Base-by-base conservation (phyloP, 2,329 filamentous ascomycete species). In the Scedosporium minutisporum region DNA sequence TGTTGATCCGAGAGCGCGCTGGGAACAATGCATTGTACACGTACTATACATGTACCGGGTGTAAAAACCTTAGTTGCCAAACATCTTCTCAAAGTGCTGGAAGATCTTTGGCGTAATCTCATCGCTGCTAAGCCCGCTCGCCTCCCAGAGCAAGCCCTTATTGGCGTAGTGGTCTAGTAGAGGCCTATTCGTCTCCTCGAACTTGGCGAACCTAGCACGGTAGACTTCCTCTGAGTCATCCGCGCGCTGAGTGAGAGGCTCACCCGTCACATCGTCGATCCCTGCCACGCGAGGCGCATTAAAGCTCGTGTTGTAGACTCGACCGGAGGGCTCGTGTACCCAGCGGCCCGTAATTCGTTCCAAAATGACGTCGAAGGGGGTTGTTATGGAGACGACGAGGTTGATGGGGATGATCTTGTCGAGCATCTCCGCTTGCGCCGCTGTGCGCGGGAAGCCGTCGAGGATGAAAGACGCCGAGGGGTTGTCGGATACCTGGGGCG, bases 291-390 rank as follows among this genome's bases (percentile, higher is more conserved):
- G 88, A 0, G 95, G 95, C 6, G 89, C 83, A 71, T 97, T 92
- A 79, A 96, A 99, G 0, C 87, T 87, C 2, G 92, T 96, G 74
- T 99, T 99, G 80, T 99, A 99, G 16, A 97, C 89, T 29, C 95
- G 84, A 1, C 95, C 95, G 0, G 91, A 96, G 0, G 91, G 87
- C 69, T 90, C 89, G 75, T 99, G 95, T 48, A 97, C 88, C 93
- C 93, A 97, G 63, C 95, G 88, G 60, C 91, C 92, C 53, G 90
- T 86, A 68, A 99, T 97, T 62, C 95, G 89, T 68, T 92, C 86
- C 67, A 97, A 82, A 65, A 99, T 92, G 65, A 97, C 90, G 7
- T 88, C 84, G 41, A 90, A 85, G 0, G 95, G 95, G 0, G 93
- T 97, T 71, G 88, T 83, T 68, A 97, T 81, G 62, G 90, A 91